Evolutionary conservation across 495 filamentous ascomycete genomes (phyloP).

Genomic region (Aspergillus haitiensis): DNA sequence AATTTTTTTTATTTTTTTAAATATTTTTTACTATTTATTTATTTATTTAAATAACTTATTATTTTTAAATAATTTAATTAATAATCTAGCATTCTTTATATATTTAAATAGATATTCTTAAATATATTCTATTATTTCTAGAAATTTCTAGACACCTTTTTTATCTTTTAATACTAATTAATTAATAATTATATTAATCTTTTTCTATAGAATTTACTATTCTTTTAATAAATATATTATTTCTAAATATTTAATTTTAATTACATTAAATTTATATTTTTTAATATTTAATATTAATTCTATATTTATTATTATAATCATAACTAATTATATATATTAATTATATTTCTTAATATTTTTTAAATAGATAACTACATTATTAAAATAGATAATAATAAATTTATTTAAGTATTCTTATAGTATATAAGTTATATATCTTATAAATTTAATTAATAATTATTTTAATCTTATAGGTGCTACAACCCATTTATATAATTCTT

Average conservation of each 20-base stretch:
- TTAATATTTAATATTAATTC: constrained; percentile 14
- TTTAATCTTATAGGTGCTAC: not conserved
- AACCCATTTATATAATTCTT: constrained; percentile 11
- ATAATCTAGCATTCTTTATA: too few species aligned
- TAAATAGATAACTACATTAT: constrained; percentile 14
- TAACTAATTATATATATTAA: constrained; percentile 13
- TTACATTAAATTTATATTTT: constrained; percentile 13
- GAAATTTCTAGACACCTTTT: too few species aligned
- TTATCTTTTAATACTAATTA: too few species aligned
- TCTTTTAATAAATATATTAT: not conserved
- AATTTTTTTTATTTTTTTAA: too few species aligned
- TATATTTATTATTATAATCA: constrained; percentile 13
- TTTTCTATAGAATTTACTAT: too few species aligned
- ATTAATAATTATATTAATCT: too few species aligned
- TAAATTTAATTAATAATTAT: constrained; percentile 8
- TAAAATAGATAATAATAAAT: constrained; percentile 21
- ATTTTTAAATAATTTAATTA: too few species aligned
- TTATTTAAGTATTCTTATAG: constrained; percentile 15
- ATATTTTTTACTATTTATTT: too few species aligned
- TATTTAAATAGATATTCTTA: too few species aligned
- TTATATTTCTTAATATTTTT: constrained; percentile 16
- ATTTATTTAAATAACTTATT: too few species aligned
- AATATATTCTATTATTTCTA: too few species aligned
- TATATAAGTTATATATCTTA: constrained; percentile 5
- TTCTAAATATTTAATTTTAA: constrained; percentile 2